phyloP scores from a whole-genome alignment of 2,329 filamentous ascomycete genomes.

The Neonectria sp. region DNA sequence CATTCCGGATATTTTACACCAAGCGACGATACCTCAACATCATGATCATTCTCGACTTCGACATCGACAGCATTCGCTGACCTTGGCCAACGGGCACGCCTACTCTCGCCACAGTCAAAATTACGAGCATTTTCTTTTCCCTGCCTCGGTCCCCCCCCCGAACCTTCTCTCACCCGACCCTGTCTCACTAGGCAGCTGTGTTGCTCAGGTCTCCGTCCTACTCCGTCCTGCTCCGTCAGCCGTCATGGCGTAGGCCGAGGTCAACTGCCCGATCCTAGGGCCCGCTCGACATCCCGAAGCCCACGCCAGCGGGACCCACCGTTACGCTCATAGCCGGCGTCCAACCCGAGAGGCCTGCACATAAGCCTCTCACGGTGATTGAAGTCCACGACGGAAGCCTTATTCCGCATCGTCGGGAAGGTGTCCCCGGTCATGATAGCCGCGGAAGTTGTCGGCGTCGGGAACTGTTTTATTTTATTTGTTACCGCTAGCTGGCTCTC shows the following conservation, averaged over 20 bases:
- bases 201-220: conserved; percentile 18
- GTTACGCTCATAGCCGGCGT: conserved; percentile 39
- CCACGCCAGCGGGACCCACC: conserved; percentile 16
- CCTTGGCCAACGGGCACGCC: background rate
- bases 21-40: conserved; percentile 12
- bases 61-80: conserved; percentile 2
- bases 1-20: conserved; percentile 8
- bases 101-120: background rate
- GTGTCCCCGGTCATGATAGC: conserved; percentile 1
- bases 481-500: conserved; percentile 17
- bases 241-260: conserved; percentile 44
- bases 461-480: conserved; percentile 23
- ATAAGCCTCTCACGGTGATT: conserved; percentile 41
- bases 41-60: background rate
- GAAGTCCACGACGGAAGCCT: conserved; percentile 44
- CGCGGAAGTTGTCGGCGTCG: conserved; percentile 3
- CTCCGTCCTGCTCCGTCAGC: conserved; percentile 30
- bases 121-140: conserved; percentile 8
- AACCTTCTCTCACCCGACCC: conserved; percentile 18
- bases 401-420: conserved; percentile 37
- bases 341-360: conserved; percentile 33
- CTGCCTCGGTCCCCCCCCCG: conserved; percentile 1
- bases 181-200: conserved; percentile 1
- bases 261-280: conserved; percentile 35
- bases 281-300: conserved; percentile 15